Percentiles rank a stretch among this genome's conserved stretches.
phyloP scores from a whole-genome alignment of 345 rosid species.

The Citrus inodora region DNA sequence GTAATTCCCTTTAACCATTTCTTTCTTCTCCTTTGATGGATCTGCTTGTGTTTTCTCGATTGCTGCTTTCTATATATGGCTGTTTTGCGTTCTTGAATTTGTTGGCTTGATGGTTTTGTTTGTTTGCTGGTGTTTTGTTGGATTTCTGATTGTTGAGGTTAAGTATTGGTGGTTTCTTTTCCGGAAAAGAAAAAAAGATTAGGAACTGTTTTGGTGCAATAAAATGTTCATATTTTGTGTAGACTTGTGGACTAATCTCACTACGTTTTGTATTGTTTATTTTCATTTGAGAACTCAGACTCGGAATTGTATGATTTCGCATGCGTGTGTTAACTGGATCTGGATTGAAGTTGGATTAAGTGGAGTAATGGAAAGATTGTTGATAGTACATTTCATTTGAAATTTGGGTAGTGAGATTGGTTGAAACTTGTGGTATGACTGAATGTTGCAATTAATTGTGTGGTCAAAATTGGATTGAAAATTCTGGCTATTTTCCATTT shows the following conservation, averaged over 20 bases:
- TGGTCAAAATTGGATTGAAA: not conserved
- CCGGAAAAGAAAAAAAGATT: not conserved
- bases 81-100: not conserved
- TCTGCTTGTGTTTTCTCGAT: not conserved
- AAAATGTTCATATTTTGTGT: not conserved
- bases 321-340: not conserved
- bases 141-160: not conserved
- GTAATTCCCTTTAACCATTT: conserved; percentile 23
- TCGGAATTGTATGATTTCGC: not conserved
- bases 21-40: not conserved
- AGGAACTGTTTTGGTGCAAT: not conserved
- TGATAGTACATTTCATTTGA: not conserved
- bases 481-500: not conserved
- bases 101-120: not conserved
- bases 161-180: not conserved
- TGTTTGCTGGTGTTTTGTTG: not conserved
- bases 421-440: not conserved
- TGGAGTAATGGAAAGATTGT: not conserved
- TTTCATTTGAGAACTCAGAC: not conserved
- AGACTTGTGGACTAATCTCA: not conserved
- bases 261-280: not conserved
- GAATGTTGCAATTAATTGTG: not conserved
- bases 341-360: not conserved
- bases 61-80: not conserved
- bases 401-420: not conserved